Conservation (phyloP, 306 rosid genomes). For the Pterocarpus macrocarpus region DNA sequence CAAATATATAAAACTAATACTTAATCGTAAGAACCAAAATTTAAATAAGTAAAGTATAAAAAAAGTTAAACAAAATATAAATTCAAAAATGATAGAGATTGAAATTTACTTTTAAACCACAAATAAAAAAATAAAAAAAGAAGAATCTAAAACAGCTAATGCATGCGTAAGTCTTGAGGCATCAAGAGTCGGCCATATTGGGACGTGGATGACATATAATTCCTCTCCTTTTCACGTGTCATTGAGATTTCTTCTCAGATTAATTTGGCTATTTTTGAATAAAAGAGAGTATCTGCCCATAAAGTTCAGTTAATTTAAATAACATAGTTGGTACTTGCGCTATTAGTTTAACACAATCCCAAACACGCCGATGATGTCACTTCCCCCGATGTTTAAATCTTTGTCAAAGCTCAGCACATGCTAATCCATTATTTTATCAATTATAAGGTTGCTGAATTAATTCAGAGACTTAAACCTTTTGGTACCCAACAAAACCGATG, state of each 20-base stretch:
- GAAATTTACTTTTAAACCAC: neutral
- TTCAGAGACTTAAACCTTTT: conserved; percentile 51
- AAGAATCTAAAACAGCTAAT: conserved; percentile 2
- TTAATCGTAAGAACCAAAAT: too few species aligned
- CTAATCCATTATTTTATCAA: conserved; percentile 45
- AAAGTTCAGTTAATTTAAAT: conserved; percentile 37
- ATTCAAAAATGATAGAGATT: too few species aligned
- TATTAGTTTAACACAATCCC: conserved; percentile 26
- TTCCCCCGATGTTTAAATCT: conserved; percentile 37
- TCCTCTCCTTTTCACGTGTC: conserved; percentile 43
- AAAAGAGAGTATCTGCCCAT: conserved; percentile 46
- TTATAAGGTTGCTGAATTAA: conserved; percentile 51
- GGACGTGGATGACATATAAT: conserved; percentile 19
- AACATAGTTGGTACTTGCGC: conserved; percentile 30
- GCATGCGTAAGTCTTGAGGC: conserved; percentile 7
- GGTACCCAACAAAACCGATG: conserved; percentile 24
- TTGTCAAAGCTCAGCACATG: conserved; percentile 51
- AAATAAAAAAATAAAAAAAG: neutral
- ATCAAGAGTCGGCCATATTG: conserved; percentile 15
- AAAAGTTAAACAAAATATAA: too few species aligned
- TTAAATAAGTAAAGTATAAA: too few species aligned
- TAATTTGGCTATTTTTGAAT: conserved; percentile 25
- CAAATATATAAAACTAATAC: too few species aligned
- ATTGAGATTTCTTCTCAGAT: conserved; percentile 23
- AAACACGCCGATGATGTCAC: conserved; percentile 50